These are phyloP conservation scores for Abortiporus biennis DNA, from an alignment of 1,284 basidiomycete genomes.

Conservation along the genomic window DNA sequence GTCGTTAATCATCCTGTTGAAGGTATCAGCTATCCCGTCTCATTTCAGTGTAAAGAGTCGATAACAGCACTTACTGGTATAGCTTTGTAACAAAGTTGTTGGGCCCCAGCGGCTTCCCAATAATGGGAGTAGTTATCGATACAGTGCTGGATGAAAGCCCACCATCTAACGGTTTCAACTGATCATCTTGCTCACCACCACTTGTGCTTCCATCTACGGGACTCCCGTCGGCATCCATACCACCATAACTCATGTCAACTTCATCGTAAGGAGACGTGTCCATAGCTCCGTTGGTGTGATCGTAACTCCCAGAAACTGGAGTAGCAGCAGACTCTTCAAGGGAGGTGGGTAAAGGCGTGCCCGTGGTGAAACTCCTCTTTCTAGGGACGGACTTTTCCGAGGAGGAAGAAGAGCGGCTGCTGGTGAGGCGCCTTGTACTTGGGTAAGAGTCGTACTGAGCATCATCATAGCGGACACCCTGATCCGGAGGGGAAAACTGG, in stretches of 20 bases:
- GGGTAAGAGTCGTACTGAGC: slow-evolving; percentile 23
- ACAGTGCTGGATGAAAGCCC: slow-evolving; percentile 14
- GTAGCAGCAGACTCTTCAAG: slow-evolving; percentile 24
- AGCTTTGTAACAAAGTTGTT: slow-evolving; percentile 83
- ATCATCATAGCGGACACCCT: slow-evolving; percentile 28
- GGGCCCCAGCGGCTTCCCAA: slow-evolving; percentile 62
- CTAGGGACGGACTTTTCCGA: slow-evolving; percentile 46
- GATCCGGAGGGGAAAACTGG: slow-evolving; percentile 33
- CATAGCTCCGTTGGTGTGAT: slow-evolving; percentile 20
- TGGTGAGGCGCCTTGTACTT: slow-evolving; percentile 22
- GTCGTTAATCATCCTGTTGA: slow-evolving; percentile 72
- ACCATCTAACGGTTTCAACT: slow-evolving; percentile 24
- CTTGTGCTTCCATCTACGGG: slow-evolving; percentile 51
- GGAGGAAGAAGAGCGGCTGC: slow-evolving; percentile 32
- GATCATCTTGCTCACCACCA: slow-evolving; percentile 38
- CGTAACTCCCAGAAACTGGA: slow-evolving; percentile 18
- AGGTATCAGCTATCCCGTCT: slow-evolving; percentile 2
- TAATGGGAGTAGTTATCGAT: slow-evolving; percentile 25
- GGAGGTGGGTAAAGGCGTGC: slow-evolving; percentile 32
- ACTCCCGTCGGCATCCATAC: slow-evolving; percentile 35
- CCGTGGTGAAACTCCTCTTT: slow-evolving; percentile 55
- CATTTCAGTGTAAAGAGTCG: slow-evolving; percentile 1
- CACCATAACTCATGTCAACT: slow-evolving; percentile 38
- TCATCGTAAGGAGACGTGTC: slow-evolving; percentile 38
- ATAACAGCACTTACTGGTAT: slow-evolving; percentile 77